These are phyloP conservation scores for Metarhizium rileyi DNA, from an alignment of 2,329 filamentous ascomycete species.

Conservation along the genomic window DNA sequence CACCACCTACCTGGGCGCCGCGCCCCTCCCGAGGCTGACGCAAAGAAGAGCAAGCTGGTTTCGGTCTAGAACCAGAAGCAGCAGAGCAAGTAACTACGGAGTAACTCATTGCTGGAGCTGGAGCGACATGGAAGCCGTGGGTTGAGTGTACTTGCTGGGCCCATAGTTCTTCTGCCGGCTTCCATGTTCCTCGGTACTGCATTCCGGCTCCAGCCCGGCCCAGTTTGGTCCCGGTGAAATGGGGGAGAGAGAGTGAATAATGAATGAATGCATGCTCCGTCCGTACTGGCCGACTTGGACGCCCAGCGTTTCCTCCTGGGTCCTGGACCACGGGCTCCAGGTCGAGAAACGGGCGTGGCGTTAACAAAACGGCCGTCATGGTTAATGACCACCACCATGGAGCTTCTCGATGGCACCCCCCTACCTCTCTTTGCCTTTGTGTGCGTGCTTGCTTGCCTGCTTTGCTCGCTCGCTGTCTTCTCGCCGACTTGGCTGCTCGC, in stretches of 20 bases:
- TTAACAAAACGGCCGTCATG: slow-evolving; percentile 2
- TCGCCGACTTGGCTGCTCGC: background rate
- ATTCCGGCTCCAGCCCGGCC: background rate
- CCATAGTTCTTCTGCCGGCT: background rate
- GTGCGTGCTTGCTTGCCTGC: too few relatives aligned
- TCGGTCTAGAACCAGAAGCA: background rate
- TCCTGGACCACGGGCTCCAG: background rate
- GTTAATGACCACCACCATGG: background rate
- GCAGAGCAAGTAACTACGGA: background rate
- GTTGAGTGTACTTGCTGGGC: background rate
- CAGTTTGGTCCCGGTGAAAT: background rate
- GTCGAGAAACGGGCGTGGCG: background rate
- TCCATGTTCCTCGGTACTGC: background rate
- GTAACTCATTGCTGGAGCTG: background rate
- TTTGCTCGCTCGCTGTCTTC: slow-evolving; percentile 1
- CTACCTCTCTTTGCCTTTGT: slow-evolving; percentile 2
- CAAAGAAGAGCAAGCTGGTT: background rate
- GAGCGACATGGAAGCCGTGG: background rate
- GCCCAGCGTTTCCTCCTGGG: background rate
- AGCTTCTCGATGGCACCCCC: slow-evolving; percentile 1
- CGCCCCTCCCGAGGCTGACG: background rate
- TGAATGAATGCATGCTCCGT: too few relatives aligned
- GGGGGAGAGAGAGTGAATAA: too few relatives aligned
- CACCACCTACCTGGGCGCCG: too few relatives aligned
- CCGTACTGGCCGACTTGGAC: background rate